Conservation (phyloP, 192 early-diverging fungal genomes). For the Physocladia obscura region DNA sequence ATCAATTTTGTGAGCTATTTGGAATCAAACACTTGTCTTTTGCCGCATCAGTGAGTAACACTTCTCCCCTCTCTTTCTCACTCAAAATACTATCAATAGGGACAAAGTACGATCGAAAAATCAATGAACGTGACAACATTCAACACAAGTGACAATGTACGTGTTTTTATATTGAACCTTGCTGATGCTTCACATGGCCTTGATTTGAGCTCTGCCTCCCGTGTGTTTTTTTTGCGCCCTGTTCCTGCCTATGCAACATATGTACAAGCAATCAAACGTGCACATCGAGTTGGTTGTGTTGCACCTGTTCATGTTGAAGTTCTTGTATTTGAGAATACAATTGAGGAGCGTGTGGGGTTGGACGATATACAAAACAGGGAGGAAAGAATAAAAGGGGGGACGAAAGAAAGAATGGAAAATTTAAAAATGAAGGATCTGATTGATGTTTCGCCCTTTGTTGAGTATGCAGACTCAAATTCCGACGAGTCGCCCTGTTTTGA, state of each 20-base stretch:
- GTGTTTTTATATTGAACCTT: constrained; percentile 60
- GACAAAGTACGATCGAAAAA: constrained; percentile 42
- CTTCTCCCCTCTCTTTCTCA: not conserved
- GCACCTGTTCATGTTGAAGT: constrained; percentile 62
- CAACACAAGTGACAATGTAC: constrained; percentile 49
- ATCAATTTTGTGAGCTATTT: constrained; percentile 49
- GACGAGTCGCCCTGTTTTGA: too few relatives aligned
- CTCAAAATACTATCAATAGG: not conserved
- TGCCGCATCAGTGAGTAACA: constrained; percentile 13
- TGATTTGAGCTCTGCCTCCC: constrained; percentile 71
- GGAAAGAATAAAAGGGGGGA: not conserved
- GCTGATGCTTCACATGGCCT: constrained; percentile 71
- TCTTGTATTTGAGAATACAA: constrained; percentile 49
- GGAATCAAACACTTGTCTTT: constrained; percentile 57
- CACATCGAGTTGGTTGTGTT: constrained; percentile 76
- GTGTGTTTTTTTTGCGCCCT: constrained; percentile 44
- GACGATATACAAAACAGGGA: not conserved
- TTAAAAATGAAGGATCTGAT: constrained; percentile 28
- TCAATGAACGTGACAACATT: constrained; percentile 59
- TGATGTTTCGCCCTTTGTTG: constrained; percentile 19
- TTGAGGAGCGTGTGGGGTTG: constrained; percentile 54
- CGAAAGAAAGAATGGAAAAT: not conserved
- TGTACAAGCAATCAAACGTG: constrained; percentile 83
- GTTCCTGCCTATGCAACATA: constrained; percentile 73
- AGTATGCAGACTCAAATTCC: too few relatives aligned